Percentiles rank a stretch among this genome's conserved stretches.
These are phyloP conservation scores for Xylaria acuta DNA, from an alignment of 495 filamentous ascomycete genomes.

Conservation along the genomic window DNA sequence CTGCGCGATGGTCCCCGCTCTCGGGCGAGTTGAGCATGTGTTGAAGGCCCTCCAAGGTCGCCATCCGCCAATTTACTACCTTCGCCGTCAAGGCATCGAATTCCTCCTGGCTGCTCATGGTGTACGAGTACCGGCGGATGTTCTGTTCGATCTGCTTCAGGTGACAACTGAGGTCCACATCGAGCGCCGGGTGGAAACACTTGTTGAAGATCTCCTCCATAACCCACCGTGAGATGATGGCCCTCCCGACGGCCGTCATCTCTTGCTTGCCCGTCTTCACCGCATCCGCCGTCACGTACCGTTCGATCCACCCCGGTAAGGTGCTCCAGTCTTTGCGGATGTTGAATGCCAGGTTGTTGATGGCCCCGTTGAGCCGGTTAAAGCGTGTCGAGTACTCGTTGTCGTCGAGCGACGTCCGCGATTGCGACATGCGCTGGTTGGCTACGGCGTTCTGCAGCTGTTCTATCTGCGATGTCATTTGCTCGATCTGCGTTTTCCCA, in stretches of 20 bases:
- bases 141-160: constrained; percentile 90
- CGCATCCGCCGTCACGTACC: constrained; percentile 83
- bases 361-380: constrained; percentile 89
- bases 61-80: constrained; percentile 89
- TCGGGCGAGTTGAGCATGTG: constrained; percentile 70
- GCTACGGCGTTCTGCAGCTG: constrained; percentile 95
- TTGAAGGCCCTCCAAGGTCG: constrained; percentile 89
- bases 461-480: constrained; percentile 86
- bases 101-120: constrained; percentile 78
- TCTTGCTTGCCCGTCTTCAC: constrained; percentile 84
- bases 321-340: constrained; percentile 91
- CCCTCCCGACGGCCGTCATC: constrained; percentile 95
- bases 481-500: constrained; percentile 86
- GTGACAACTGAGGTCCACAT: constrained; percentile 72
- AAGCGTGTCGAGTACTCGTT: constrained; percentile 93
- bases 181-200: constrained; percentile 89
- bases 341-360: constrained; percentile 92
- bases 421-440: constrained; percentile 92
- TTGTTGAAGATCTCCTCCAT: constrained; percentile 89
- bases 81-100: constrained; percentile 86
- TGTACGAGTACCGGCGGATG: constrained; percentile 75
- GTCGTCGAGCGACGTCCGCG: constrained; percentile 93
- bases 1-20: constrained; percentile 64
- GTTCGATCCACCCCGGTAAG: constrained; percentile 78
- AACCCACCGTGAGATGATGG: constrained; percentile 87